Evolutionary conservation across 2,329 filamentous ascomycete species (phyloP), one percentile per base, ranked within the genome.

Genomic region (Purpureocillium lavendulum): DNA sequence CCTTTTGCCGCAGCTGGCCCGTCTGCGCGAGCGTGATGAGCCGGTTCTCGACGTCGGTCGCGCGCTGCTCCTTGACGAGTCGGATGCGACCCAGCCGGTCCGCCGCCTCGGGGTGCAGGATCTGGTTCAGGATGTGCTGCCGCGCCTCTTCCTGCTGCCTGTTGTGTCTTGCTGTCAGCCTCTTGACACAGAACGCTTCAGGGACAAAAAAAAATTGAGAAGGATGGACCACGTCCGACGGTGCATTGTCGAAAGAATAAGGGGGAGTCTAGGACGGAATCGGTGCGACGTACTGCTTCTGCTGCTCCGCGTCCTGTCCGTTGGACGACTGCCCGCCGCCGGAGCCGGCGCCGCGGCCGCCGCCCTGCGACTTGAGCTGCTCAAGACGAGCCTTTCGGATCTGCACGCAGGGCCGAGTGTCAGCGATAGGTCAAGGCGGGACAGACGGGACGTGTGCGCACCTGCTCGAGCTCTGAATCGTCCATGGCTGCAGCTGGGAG

Each of bases 11-110:
- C 52, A 98, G 70, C 69, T 97, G 92, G 17, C 90, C 89, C 17
- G 82, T 77, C 55, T 88, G 80, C 42, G 92, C 90, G 42, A 98
- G 77, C 80, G 83, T 88, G 62, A 98, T 89, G 41, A 98, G 76
- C 37, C 90, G 69, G 71, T 94, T 89, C 70, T 98, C 92, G 41
- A 98, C 79, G 55, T 96, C 88, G 45, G 75, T 77, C 29, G 92
- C 92, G 54, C 92, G 86, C 52, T 83, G 82, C 60, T 89, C 87
- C 67, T 97, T 97, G 57, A 98, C 92, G 44, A 98, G 80, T 28
- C 90, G 84, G 66, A 98, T 97, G 49, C 92, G 87, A 41, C 87
- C 87, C 1, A 98, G 76, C 12, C 92, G 85, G 67, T 98, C 92
- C 44, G 87, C 85, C 14, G 92, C 92, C 57, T 90, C 87, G 49